Base-by-base conservation (phyloP, 2,329 filamentous ascomycete species). In the Nannizziopsis barbatae region DNA sequence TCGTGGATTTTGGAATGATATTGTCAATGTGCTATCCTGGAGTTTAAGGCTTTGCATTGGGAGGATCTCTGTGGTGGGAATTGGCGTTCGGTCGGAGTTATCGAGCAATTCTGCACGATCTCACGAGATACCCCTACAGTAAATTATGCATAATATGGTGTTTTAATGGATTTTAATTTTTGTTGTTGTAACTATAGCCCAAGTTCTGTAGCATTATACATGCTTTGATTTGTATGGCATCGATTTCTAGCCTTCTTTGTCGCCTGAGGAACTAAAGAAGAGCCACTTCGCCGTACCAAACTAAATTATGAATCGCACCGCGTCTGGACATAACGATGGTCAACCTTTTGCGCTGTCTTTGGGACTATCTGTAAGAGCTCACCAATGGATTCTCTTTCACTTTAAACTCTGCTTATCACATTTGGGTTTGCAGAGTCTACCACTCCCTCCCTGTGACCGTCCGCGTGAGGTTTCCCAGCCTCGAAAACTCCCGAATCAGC, bases 91-190 rank as follows among this genome's bases (percentile, higher is more conserved):
- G 33, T n/a, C n/a, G 22, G 42, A 14, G 12, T 20, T 3, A 20
- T 22, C 32, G 27, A 15, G 22, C 7, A 18, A 20, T 41, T 20
- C 10, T 33, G n/a, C 41, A 39, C 27, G 35, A 39, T 40, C 39
- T 46, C 18, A 46, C 14, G 44, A 46, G 44, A 46, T 46, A 40
- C 44, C 44, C 36, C 39, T 33, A 12, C 11, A 11, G 15, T 18
- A 20, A 15, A 15, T 40, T 20, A 40, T 40, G 17, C 37, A 20
- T 20, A 18, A 15, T 37, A 12, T 15, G 7, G 35, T 37, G 35
- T 37, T 37, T 37, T 27, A 27, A 27, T 27, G 22, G 7, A 27
- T 27, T 4, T 27, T 3, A 27, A 3, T 27, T 27, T 27, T 27
- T 27, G 22, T 3, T 7, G 22, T 27, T 27, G 22, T 27, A n/a